These are phyloP conservation scores for Eucalyptus tenuipes DNA, from an alignment of 345 rosid genomes.

Conservation along the genomic window DNA sequence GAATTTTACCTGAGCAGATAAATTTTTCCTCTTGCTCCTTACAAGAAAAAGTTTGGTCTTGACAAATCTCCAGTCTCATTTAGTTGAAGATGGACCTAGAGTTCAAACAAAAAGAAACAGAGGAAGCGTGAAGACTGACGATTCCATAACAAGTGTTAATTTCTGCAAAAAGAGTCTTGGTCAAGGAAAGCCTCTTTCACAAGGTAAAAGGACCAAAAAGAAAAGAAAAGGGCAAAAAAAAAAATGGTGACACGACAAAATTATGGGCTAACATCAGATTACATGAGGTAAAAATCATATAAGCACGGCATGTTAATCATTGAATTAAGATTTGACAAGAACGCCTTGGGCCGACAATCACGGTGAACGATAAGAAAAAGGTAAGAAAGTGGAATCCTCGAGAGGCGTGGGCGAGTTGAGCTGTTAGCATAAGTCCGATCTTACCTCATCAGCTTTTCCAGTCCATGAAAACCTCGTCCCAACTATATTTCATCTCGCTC, in stretches of 20 bases:
- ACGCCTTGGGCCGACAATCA: background rate
- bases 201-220: background rate
- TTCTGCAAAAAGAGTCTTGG: background rate
- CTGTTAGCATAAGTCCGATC: background rate
- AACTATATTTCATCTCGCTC: conserved; percentile 6
- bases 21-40: background rate
- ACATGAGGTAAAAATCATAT: background rate
- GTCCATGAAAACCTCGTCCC: conserved; percentile 30
- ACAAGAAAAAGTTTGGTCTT: background rate
- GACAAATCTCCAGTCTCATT: background rate
- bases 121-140: background rate
- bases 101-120: background rate
- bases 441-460: background rate
- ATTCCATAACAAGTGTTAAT: background rate
- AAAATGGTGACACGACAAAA: background rate
- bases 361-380: background rate
- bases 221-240: background rate
- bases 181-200: background rate
- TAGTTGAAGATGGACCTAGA: background rate
- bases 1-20: background rate
- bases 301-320: background rate
- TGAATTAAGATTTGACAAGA: background rate
- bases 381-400: background rate
- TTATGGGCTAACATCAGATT: background rate
- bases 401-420: background rate